Evolutionary conservation across 2,329 filamentous ascomycete species (phyloP), one percentile per base, ranked within the genome.

Genomic region (Stromatinia cepivora): DNA sequence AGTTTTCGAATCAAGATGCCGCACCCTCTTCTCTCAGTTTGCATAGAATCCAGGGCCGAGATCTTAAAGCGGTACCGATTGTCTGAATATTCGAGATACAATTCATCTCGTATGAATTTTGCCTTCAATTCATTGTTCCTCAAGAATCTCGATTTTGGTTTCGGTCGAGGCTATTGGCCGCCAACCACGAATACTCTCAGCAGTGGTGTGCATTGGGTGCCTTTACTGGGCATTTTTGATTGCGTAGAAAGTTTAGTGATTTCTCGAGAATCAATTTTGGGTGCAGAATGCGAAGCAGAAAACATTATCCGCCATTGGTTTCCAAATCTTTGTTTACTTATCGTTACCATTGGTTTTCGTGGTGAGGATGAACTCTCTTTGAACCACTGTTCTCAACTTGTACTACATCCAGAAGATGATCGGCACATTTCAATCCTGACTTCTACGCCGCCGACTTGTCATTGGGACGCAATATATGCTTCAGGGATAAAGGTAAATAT

Each of bases 211-310:
- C n/a, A 50, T 20, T n/a, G 4, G 6, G 28, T 52, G n/a, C 31
- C n/a, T 50, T n/a, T 63, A 25, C 31, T 36, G 61, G 25, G 31
- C 4, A 63, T 39, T 17, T 63, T 63, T 28, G 61, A 52, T 31
- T 13, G 46, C n/a, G 61, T 63, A 28, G 46, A 52, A 63, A 63
- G 46, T 52, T 63, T 63, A 13, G 45, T 52, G 42, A 52, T 63
- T 50, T 52, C 59, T 52, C 59, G 46, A 50, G n/a, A 48, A 63
- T 63, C 59, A 17, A 50, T 63, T 50, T 25, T 52, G 1, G n/a
- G 15, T 28, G 61, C 46, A 25, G 31, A 52, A 36, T 63, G 61
- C 46, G 61, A 52, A 36, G 61, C 46, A 25, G 45, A 63, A 63
- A 63, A 39, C 15, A 52, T 63, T 22, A 39, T 63, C 22, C 46